phyloP scores from a whole-genome alignment of 1,284 basidiomycete genomes.

The Ceratobasidium sp. region DNA sequence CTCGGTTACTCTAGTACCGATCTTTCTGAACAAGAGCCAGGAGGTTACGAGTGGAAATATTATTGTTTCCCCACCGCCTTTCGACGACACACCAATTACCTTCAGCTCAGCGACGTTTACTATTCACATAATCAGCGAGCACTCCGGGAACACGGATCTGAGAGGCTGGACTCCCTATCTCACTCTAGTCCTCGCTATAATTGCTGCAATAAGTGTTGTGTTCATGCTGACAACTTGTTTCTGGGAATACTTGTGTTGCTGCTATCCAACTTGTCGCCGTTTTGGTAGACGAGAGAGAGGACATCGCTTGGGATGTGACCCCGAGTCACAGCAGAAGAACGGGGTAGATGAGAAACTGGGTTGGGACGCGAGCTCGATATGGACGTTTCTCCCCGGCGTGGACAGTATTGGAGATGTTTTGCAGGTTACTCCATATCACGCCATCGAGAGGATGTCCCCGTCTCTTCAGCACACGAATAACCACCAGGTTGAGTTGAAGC shows the following conservation, averaged over 20 bases:
- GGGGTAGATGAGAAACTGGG: no score
- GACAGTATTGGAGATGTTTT: not conserved
- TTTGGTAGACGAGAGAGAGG: no score
- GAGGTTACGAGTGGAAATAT: not conserved
- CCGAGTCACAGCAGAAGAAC: no score
- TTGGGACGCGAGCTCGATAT: no score
- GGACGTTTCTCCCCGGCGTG: no score
- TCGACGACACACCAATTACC: constrained; percentile 26
- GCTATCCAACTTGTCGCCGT: no score
- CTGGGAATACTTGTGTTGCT: constrained; percentile 29
- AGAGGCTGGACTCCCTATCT: constrained; percentile 34
- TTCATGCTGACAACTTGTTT: constrained; percentile 18
- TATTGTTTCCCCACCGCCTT: not conserved
- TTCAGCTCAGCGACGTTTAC: constrained; percentile 22
- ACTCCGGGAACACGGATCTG: not conserved
- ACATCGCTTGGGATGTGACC: no score
- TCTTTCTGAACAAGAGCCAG: constrained; percentile 14
- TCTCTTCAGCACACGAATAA: not conserved
- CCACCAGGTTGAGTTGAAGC: no score
- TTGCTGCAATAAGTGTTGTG: constrained; percentile 13
- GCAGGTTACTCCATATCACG: constrained; percentile 30
- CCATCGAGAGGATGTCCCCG: not conserved
- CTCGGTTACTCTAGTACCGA: constrained; percentile 27
- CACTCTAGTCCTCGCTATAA: not conserved
- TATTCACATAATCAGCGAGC: constrained; percentile 9